These are phyloP conservation scores for Leccinum olivaceopallidum DNA, from an alignment of 768 basidiomycete genomes.

Conservation along the genomic window DNA sequence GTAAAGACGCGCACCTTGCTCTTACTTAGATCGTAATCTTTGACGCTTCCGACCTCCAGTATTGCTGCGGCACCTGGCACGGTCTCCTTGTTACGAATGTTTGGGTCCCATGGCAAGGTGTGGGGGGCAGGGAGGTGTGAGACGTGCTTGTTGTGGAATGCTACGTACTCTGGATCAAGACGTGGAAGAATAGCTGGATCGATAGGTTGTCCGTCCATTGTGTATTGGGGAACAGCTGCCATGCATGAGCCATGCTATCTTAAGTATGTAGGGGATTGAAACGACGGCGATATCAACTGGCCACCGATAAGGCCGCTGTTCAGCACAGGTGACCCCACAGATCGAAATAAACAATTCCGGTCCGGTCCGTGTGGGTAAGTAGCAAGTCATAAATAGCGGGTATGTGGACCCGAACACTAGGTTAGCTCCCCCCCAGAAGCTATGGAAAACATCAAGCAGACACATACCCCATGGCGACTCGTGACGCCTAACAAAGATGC, in stretches of 20 bases:
- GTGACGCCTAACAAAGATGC: conserved; percentile 46
- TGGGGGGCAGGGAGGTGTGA: conserved; percentile 50
- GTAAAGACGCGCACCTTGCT: conserved; percentile 64
- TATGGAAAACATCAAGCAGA: conserved; percentile 40
- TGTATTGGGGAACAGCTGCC: conserved; percentile 1
- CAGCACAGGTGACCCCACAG: neutral
- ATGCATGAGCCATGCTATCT: conserved; percentile 4
- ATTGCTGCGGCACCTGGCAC: conserved; percentile 60
- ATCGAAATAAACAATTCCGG: conserved; percentile 9
- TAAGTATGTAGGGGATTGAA: conserved; percentile 9
- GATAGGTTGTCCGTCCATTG: conserved; percentile 46
- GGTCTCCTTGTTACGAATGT: conserved; percentile 49
- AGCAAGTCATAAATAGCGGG: conserved; percentile 6
- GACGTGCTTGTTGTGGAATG: conserved; percentile 56
- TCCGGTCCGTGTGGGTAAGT: conserved; percentile 2
- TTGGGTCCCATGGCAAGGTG: conserved; percentile 61
- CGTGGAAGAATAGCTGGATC: conserved; percentile 57
- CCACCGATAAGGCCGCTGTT: neutral
- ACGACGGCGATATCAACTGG: neutral
- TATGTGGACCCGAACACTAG: neutral
- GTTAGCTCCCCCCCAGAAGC: neutral
- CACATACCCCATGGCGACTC: conserved; percentile 45
- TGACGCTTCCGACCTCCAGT: conserved; percentile 52
- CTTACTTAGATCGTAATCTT: conserved; percentile 53
- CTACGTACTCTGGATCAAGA: conserved; percentile 67